These are phyloP conservation scores for Porcisia hertigi DNA, from an alignment of 208 protist species.

Conservation along the genomic window DNA sequence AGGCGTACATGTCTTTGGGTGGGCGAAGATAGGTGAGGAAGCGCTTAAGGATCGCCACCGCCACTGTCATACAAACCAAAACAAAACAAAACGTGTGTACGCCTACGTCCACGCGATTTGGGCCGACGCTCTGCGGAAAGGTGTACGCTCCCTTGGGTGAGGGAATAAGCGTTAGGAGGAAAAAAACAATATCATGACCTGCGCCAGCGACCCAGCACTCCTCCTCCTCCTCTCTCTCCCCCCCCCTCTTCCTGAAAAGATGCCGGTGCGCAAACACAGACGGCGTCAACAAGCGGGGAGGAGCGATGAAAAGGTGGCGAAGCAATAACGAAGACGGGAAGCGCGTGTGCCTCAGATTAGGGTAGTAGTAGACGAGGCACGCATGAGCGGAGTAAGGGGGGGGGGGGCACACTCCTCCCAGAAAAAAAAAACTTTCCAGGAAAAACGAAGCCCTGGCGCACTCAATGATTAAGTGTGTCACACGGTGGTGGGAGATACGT, in stretches of 20 bases:
- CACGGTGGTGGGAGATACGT: background rate
- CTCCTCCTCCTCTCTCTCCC: background rate
- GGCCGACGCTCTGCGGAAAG: background rate
- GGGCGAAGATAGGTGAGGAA: background rate
- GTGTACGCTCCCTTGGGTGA: background rate
- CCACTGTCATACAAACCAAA: background rate
- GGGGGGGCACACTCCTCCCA: background rate
- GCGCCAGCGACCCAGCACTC: background rate
- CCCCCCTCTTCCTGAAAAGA: background rate
- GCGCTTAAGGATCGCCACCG: background rate
- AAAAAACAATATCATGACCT: background rate
- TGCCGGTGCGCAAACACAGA: background rate
- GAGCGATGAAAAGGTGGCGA: background rate
- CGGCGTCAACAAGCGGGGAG: background rate
- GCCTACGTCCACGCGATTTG: background rate
- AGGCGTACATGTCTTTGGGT: background rate
- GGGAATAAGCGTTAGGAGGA: background rate
- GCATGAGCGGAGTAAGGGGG: background rate
- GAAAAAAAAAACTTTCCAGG: no score
- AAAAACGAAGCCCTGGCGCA: background rate
- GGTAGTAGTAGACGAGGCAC: background rate
- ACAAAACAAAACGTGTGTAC: background rate
- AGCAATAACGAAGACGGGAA: background rate
- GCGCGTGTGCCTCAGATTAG: background rate
- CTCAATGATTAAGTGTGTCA: background rate